Evolutionary conservation across 2,329 filamentous ascomycete genomes (phyloP), one percentile per base, ranked within the genome.

Genomic region (Colletotrichum neosansevieriae): DNA sequence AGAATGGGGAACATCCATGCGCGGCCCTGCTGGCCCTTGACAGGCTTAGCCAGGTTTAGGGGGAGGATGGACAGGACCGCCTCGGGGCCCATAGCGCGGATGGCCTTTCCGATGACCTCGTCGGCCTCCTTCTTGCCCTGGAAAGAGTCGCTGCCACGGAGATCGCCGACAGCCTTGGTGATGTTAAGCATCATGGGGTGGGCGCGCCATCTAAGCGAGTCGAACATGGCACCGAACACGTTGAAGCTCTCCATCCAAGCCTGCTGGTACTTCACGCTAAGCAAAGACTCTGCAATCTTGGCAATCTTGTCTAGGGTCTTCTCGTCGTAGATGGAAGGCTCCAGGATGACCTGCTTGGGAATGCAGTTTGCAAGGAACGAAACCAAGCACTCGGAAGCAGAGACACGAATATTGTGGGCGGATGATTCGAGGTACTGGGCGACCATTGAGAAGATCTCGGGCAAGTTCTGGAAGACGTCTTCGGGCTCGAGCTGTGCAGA

Each of bases 161-260:
- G 86, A 70, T 97, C 94, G 45, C 96, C 96, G 64, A 99, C 86
- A 2, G 88, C 91, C 76, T 90, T 92, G 70, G 94, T 88, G 50
- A 96, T 88, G 62, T 90, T 90, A 53, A 89, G 84, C 71, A 98
- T 84, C 69, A 94, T 90, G 6, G 94, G 94, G 73, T 91, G 87
- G 2, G 94, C 90, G 68, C 90, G 90, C 95, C 95, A 98, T 73
- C 92, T 89, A 67, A 98, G 83, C 2, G 91, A 87, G 74, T 97
- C 93, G 72, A 97, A 97, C 83, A 97, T 92, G 61, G 93, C 92
- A 7, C 90, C 90, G 40, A 97, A 85, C 7, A 98, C 92, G 73
- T 90, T 93, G 82, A 98, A 98, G 1, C 97, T 94, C 77, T 99
- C 94, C 81, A 92, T 90, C 93, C 95, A 98, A 3, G 96, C 96